phyloP scores from a whole-genome alignment of 2,329 filamentous ascomycete species.

The Botrytis fragariae region DNA sequence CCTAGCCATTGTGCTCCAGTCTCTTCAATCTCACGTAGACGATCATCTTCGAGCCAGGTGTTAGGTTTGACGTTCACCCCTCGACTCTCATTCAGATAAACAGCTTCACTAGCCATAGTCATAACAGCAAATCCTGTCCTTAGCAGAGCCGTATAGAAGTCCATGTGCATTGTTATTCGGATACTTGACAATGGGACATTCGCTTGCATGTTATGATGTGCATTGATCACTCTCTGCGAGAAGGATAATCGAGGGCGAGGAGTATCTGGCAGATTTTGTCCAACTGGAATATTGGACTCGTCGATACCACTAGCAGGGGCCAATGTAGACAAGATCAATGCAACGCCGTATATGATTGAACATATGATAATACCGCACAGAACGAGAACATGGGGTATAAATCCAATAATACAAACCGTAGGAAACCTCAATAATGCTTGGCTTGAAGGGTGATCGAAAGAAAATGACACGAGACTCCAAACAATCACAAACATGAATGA shows the following conservation, averaged over 20 bases:
- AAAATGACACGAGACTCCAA: constrained; percentile 67
- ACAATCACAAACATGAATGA: constrained; percentile 85
- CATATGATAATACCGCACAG: constrained; percentile 76
- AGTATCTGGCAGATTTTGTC: constrained; percentile 33
- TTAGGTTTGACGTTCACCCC: constrained; percentile 68
- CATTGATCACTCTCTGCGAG: constrained; percentile 61
- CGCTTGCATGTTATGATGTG: constrained; percentile 88
- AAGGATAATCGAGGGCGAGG: constrained; percentile 43
- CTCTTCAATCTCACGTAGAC: constrained; percentile 72
- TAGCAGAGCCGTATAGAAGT: constrained; percentile 90
- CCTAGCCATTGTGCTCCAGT: constrained; percentile 38
- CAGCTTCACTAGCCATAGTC: constrained; percentile 91
- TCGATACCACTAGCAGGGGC: constrained; percentile 42
- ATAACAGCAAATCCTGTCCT: constrained; percentile 84
- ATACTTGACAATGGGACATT: constrained; percentile 82
- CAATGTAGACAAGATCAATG: constrained; percentile 71
- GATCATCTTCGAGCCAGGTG: constrained; percentile 91
- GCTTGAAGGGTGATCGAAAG: constrained; percentile 55
- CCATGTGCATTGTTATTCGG: constrained; percentile 79
- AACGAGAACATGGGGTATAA: constrained; percentile 90
- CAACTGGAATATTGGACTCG: constrained; percentile 36
- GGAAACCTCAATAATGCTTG: constrained; percentile 81
- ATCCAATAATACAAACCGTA: constrained; percentile 91
- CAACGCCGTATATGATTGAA: constrained; percentile 71
- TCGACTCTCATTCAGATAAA: constrained; percentile 89